A percentile compares a stretch with the other conserved stretches of the same genome.
Conservation (phyloP, 352 stramenopile genomes). For the Pythium dissimile region DNA sequence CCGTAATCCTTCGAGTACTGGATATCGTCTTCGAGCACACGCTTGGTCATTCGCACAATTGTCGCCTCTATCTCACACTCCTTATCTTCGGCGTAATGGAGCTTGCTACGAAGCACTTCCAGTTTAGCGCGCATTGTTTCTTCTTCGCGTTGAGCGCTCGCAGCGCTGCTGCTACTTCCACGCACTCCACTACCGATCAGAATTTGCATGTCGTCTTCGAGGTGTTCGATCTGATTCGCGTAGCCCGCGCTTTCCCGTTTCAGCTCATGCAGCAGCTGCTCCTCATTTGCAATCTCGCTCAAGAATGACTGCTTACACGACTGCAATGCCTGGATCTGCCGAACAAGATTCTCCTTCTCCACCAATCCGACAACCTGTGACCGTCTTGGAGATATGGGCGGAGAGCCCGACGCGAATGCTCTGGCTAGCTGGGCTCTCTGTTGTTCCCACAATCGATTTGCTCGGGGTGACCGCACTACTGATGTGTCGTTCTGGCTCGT, state of each 20-base stretch:
- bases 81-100: conserved; percentile 57
- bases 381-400: conserved; percentile 1
- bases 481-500: not conserved
- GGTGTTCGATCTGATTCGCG: conserved; percentile 45
- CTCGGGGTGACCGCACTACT: not conserved
- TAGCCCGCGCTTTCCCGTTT: conserved; percentile 48
- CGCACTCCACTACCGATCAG: not conserved
- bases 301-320: conserved; percentile 65
- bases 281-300: conserved; percentile 57
- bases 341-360: conserved; percentile 39
- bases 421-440: not conserved
- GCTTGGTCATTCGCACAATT: conserved; percentile 72
- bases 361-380: conserved; percentile 26
- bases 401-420: not conserved
- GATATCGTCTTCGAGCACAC: conserved; percentile 49
- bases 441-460: conserved; percentile 6
- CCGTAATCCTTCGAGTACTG: conserved; percentile 20
- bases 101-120: conserved; percentile 57
- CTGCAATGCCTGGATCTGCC: conserved; percentile 57
- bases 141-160: conserved; percentile 34
- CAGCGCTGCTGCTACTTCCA: not conserved
- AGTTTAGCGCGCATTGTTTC: conserved; percentile 41
- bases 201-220: conserved; percentile 26
- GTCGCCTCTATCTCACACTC: conserved; percentile 68
- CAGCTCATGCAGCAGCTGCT: conserved; percentile 54